Conservation (phyloP, 176 grass and related monocot genomes). For the Ananas comosus region DNA sequence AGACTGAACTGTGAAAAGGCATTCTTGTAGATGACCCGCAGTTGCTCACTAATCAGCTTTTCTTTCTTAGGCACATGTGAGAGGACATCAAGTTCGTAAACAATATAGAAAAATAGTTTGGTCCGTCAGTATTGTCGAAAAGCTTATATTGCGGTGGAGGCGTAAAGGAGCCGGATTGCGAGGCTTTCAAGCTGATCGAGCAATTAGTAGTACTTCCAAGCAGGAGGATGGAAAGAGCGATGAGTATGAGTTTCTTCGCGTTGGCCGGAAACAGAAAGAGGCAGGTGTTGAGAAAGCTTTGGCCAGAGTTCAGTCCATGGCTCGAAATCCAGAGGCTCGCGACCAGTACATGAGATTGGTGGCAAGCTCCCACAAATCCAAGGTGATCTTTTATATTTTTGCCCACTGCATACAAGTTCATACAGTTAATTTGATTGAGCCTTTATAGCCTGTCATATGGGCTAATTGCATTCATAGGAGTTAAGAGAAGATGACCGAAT, state of each 20-base stretch:
- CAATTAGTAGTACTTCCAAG: slow-evolving; percentile 11
- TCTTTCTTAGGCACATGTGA: slow-evolving; percentile 58
- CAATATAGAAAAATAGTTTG: slow-evolving; percentile 83
- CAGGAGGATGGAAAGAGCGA: slow-evolving; percentile 32
- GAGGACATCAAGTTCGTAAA: slow-evolving; percentile 66
- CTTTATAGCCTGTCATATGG: background rate
- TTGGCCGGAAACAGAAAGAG: slow-evolving; percentile 64
- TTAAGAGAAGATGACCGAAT: no score
- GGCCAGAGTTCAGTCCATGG: slow-evolving; percentile 89
- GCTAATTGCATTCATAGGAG: background rate
- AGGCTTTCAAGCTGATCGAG: slow-evolving; percentile 51
- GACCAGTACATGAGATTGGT: slow-evolving; percentile 42
- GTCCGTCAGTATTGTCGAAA: slow-evolving; percentile 92
- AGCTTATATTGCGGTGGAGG: slow-evolving; percentile 86
- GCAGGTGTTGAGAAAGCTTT: slow-evolving; percentile 87
- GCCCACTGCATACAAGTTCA: background rate
- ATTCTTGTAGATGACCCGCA: background rate
- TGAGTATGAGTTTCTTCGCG: slow-evolving; percentile 66
- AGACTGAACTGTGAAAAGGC: no score
- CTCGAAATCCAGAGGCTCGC: slow-evolving; percentile 68
- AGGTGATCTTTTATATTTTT: background rate
- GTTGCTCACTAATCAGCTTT: slow-evolving; percentile 6
- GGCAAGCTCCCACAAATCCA: slow-evolving; percentile 1
- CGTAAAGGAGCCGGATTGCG: slow-evolving; percentile 59
- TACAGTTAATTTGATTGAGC: background rate